phyloP scores from a whole-genome alignment of 768 basidiomycete species.

The Suillus fuscotomentosus region DNA sequence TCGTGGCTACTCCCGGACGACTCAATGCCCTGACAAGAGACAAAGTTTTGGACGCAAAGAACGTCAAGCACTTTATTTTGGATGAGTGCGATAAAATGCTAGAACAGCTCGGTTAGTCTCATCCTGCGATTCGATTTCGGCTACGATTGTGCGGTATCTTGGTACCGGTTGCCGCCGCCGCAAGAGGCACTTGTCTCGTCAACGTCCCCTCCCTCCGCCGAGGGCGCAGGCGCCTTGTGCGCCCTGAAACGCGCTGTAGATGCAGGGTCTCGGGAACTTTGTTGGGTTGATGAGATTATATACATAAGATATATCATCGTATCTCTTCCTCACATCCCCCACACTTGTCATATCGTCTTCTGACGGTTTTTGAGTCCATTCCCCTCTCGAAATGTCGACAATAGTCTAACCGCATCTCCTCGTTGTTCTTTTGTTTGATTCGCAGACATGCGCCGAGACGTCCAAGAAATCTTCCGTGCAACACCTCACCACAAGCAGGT shows the following conservation, averaged over 20 bases:
- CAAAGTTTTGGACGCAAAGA: slow-evolving; percentile 91
- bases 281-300: slow-evolving; percentile 30
- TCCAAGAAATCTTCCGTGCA: slow-evolving; percentile 99
- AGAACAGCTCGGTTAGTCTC: slow-evolving; percentile 99
- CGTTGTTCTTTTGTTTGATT: slow-evolving; percentile 41
- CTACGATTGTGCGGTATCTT: slow-evolving; percentile 41
- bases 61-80: slow-evolving; percentile 98
- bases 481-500: slow-evolving; percentile 99
- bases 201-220: slow-evolving; percentile 38
- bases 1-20: slow-evolving; percentile 97
- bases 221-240: slow-evolving; percentile 37
- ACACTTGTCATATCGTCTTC: slow-evolving; percentile 32
- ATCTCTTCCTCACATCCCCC: neutral
- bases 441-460: slow-evolving; percentile 99
- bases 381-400: slow-evolving; percentile 51
- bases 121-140: slow-evolving; percentile 62
- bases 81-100: slow-evolving; percentile 99
- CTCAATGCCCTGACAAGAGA: slow-evolving; percentile 94
- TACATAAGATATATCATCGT: neutral
- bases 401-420: slow-evolving; percentile 61
- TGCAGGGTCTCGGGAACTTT: slow-evolving; percentile 36
- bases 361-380: slow-evolving; percentile 44
- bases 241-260: slow-evolving; percentile 38
- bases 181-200: slow-evolving; percentile 36
- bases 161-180: slow-evolving; percentile 37